Evolutionary conservation across 805 yeast species (phyloP).

Genomic region (Tetrapisispora pingtungensis): DNA sequence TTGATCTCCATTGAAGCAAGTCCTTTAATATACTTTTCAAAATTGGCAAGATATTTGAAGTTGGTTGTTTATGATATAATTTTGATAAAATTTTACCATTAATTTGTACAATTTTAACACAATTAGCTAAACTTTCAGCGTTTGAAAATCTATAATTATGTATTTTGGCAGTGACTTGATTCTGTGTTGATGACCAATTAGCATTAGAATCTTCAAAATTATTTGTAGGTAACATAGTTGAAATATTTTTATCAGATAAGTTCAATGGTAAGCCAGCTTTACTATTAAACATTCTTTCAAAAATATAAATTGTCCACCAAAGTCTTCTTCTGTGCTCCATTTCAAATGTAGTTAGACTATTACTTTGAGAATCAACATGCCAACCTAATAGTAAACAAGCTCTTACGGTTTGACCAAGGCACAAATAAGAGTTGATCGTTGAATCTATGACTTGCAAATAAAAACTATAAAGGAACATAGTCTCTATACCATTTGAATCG

Average conservation of each 20-base stretch:
- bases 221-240: conserved; percentile 57
- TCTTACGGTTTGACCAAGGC: conserved; percentile 66
- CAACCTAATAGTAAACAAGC: conserved; percentile 65
- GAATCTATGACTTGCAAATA: conserved; percentile 78
- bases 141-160: conserved; percentile 56
- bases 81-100: conserved; percentile 63
- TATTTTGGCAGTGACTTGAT: conserved; percentile 41
- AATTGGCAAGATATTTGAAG: conserved; percentile 63
- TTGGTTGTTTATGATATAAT: conserved; percentile 66
- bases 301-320: conserved; percentile 80
- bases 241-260: conserved; percentile 72
- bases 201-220: conserved; percentile 33
- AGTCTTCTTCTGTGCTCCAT: conserved; percentile 74
- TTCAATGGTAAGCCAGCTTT: conserved; percentile 75
- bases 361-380: conserved; percentile 76
- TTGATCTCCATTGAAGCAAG: conserved; percentile 56
- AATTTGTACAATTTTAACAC: conserved; percentile 70
- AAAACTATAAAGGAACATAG: conserved; percentile 62
- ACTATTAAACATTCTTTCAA: conserved; percentile 76
- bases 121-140: conserved; percentile 64
- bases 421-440: conserved; percentile 71
- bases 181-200: conserved; percentile 51
- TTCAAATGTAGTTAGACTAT: conserved; percentile 52
- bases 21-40: conserved; percentile 60
- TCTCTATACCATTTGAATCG: conserved; percentile 67